Conservation (phyloP, 2,329 filamentous ascomycete genomes). For the Orbilia javanica region DNA sequence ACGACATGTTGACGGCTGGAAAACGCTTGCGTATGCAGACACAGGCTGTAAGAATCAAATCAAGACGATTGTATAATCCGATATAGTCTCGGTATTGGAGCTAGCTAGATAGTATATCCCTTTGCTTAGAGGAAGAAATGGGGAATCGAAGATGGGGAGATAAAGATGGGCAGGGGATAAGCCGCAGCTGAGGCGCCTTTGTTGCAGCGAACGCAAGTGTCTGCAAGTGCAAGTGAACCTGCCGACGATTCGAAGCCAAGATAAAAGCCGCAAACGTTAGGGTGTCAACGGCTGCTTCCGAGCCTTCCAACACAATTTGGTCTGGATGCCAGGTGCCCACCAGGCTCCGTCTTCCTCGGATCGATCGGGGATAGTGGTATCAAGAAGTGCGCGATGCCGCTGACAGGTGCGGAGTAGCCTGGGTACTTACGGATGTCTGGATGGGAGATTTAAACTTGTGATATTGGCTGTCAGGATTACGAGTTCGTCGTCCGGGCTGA, state of each 20-base stretch:
- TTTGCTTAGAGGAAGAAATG: neutral
- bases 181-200: constrained; percentile 47
- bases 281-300: constrained; percentile 38
- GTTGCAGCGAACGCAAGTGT: constrained; percentile 5
- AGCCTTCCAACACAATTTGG: constrained; percentile 23
- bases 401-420: neutral
- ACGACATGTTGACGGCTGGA: constrained; percentile 49
- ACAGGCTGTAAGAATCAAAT: constrained; percentile 3
- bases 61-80: constrained; percentile 1
- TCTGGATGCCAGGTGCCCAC: neutral
- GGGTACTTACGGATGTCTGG: neutral
- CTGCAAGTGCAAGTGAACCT: constrained; percentile 29
- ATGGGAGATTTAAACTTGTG: neutral
- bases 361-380: neutral
- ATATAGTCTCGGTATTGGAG: neutral
- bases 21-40: constrained; percentile 30
- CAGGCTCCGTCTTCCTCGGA: neutral
- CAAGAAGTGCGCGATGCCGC: neutral
- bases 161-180: constrained; percentile 23
- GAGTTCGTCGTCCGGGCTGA: neutral
- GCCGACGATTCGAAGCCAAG: constrained; percentile 34
- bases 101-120: neutral
- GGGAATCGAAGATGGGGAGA: neutral
- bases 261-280: constrained; percentile 35
- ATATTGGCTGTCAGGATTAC: neutral